Conservation (phyloP, 345 rosid species). For the Jatropha curcas region DNA sequence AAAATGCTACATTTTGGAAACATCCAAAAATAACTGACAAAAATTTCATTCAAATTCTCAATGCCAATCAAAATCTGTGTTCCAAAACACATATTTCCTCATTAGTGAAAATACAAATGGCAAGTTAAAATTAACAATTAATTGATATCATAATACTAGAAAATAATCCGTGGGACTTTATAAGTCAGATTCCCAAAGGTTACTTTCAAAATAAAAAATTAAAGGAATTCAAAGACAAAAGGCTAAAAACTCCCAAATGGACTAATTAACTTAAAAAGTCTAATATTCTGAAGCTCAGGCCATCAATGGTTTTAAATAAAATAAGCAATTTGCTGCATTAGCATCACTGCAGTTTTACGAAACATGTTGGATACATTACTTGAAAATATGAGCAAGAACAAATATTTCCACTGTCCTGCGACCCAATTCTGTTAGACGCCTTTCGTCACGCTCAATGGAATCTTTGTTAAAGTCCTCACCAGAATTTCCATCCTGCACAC, state of each 20-base stretch:
- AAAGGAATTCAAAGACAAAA: neutral
- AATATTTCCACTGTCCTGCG: constrained; percentile 87
- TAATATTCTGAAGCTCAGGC: neutral
- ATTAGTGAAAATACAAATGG: neutral
- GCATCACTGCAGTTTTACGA: neutral
- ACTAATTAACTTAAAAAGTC: neutral
- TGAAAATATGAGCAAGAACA: constrained; percentile 88
- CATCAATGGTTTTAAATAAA: neutral
- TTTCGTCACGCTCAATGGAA: constrained; percentile 80
- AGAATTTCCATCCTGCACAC: constrained; percentile 65
- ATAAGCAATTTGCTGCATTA: neutral
- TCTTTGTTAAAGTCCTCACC: constrained; percentile 83
- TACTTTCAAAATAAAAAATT: neutral
- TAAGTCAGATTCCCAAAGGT: neutral
- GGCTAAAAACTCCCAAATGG: neutral
- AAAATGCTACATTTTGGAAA: neutral
- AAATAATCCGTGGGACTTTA: neutral
- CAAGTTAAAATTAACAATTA: neutral
- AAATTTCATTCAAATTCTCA: neutral
- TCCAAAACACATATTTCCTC: neutral
- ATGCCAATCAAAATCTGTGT: neutral
- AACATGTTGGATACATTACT: constrained; percentile 40
- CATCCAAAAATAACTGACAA: neutral
- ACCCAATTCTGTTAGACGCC: constrained; percentile 86
- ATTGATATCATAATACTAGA: neutral